These are phyloP conservation scores for Silene uniflora DNA, from an alignment of 148 eudicot genomes.

Conservation along the genomic window DNA sequence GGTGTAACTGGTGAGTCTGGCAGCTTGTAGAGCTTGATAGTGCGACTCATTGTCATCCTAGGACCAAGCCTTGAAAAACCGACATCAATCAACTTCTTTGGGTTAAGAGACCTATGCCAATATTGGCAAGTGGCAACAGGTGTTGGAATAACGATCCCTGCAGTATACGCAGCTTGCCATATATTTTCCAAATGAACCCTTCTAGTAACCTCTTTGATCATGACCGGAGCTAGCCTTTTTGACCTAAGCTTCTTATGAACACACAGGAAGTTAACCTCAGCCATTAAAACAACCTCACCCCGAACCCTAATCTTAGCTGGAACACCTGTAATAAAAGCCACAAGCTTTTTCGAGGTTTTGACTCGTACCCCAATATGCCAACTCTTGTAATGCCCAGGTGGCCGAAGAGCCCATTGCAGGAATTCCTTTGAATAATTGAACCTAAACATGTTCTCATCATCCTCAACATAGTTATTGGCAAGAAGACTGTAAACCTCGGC, in stretches of 20 bases:
- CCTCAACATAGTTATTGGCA: slow-evolving; percentile 82
- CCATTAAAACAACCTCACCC: slow-evolving; percentile 59
- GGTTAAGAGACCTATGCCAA: slow-evolving; percentile 83
- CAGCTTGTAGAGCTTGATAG: slow-evolving; percentile 80
- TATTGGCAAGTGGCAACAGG: slow-evolving; percentile 81
- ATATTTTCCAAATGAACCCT: slow-evolving; percentile 83
- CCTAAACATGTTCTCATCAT: slow-evolving; percentile 90
- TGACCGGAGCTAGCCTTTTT: slow-evolving; percentile 81
- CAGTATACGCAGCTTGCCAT: slow-evolving; percentile 96
- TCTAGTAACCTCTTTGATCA: slow-evolving; percentile 95
- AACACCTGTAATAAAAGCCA: slow-evolving; percentile 78
- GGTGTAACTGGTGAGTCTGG: slow-evolving; percentile 68
- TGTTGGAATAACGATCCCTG: slow-evolving; percentile 84
- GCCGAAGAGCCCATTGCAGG: slow-evolving; percentile 80
- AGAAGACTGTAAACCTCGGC: slow-evolving; percentile 64
- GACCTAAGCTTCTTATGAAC: slow-evolving; percentile 87
- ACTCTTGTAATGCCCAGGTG: slow-evolving; percentile 69
- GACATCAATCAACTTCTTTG: slow-evolving; percentile 87
- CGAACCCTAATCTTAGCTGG: slow-evolving; percentile 75
- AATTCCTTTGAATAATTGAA: slow-evolving; percentile 85
- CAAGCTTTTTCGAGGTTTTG: slow-evolving; percentile 67
- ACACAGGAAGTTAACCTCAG: slow-evolving; percentile 82
- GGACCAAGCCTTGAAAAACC: slow-evolving; percentile 91
- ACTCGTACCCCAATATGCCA: slow-evolving; percentile 92
- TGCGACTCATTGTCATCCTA: slow-evolving; percentile 92